Percentiles rank a stretch among this genome's conserved stretches.
Conservation (phyloP, 2,329 filamentous ascomycete genomes). For the Paraphoma sp. region DNA sequence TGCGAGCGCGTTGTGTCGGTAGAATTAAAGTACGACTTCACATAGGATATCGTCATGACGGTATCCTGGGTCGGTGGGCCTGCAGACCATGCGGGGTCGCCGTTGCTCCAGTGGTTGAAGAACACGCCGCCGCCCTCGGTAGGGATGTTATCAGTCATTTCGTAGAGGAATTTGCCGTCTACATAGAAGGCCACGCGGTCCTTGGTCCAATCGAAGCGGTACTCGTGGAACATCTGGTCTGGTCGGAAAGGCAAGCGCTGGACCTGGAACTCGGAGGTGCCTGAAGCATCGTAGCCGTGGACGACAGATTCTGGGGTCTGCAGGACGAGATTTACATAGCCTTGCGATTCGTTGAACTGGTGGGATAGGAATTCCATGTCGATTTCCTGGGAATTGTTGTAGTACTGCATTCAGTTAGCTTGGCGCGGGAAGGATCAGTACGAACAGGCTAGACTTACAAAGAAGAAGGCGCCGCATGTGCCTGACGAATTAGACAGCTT, state of each 20-base stretch:
- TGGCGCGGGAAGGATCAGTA: background rate
- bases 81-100: slow-evolving; percentile 72
- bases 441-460: slow-evolving; percentile 56
- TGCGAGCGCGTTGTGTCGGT: slow-evolving; percentile 49
- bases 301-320: slow-evolving; percentile 68
- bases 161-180: slow-evolving; percentile 64
- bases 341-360: slow-evolving; percentile 65
- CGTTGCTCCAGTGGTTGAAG: slow-evolving; percentile 80
- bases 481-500: slow-evolving; percentile 66
- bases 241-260: slow-evolving; percentile 71
- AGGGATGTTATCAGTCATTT: slow-evolving; percentile 66
- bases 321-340: slow-evolving; percentile 75
- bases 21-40: slow-evolving; percentile 83
- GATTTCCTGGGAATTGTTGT: slow-evolving; percentile 80
- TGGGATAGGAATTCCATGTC: slow-evolving; percentile 80
- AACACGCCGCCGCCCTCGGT: slow-evolving; percentile 69
- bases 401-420: slow-evolving; percentile 61
- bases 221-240: slow-evolving; percentile 72
- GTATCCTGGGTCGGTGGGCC: slow-evolving; percentile 72
- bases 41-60: slow-evolving; percentile 68
- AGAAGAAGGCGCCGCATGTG: slow-evolving; percentile 82
- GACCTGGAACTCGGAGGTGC: slow-evolving; percentile 64
- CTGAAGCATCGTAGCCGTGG: slow-evolving; percentile 67
- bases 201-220: slow-evolving; percentile 76
- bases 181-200: slow-evolving; percentile 71